A percentile compares a stretch with the other conserved stretches of the same genome.
These are phyloP conservation scores for Selaginella tamariscina DNA, from an alignment of 75 land plant genomes.

Conservation along the genomic window DNA sequence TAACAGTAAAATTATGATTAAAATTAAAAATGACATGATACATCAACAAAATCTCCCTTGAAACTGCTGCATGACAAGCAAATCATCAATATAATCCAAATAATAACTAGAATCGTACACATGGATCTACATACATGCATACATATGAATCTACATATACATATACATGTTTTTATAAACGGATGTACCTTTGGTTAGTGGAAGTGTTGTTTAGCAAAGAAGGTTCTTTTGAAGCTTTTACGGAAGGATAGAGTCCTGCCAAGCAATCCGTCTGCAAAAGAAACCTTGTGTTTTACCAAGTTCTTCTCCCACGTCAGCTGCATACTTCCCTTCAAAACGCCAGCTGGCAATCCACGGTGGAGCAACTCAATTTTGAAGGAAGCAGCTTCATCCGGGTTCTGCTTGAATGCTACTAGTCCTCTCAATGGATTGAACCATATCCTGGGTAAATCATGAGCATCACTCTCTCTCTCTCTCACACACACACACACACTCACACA, in stretches of 20 bases:
- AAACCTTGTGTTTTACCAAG: slow-evolving; percentile 19
- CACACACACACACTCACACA: background rate
- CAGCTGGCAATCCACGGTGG: slow-evolving; percentile 40
- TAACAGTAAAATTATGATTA: too few species aligned
- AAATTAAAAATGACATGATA: too few species aligned
- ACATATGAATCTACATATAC: too few species aligned
- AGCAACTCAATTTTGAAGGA: slow-evolving; percentile 28
- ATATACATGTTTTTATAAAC: too few species aligned
- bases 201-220: background rate
- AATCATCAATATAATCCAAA: too few species aligned
- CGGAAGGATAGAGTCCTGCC: background rate
- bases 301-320: slow-evolving; percentile 45
- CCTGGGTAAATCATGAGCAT: slow-evolving; percentile 16
- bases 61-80: too few species aligned
- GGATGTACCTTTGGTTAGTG: background rate
- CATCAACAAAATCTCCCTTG: too few species aligned
- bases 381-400: slow-evolving; percentile 19
- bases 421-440: slow-evolving; percentile 34
- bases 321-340: slow-evolving; percentile 37
- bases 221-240: background rate
- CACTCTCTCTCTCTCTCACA: background rate
- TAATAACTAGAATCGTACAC: too few species aligned
- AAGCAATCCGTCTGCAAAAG: background rate
- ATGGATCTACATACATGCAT: too few species aligned
- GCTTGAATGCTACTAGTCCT: slow-evolving; percentile 34